Evolutionary conservation across 495 filamentous ascomycete species (phyloP).

Genomic region (Penicillium simplicissimum): DNA sequence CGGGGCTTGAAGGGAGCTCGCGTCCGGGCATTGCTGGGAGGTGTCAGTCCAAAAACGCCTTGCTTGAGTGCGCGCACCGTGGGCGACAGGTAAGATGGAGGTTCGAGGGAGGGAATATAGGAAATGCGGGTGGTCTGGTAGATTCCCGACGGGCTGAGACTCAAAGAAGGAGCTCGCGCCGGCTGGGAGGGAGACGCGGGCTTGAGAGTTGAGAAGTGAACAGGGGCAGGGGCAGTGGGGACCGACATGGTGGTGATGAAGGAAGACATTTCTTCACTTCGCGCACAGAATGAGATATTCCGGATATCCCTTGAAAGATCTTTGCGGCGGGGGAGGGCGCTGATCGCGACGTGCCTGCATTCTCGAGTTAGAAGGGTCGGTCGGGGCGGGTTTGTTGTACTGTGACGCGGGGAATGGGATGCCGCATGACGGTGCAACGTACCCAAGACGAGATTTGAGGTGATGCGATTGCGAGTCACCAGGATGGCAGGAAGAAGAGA

Average conservation of each 20-base stretch:
- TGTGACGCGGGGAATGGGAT: conserved; percentile 4
- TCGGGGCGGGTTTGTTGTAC: background rate
- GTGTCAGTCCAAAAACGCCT: conserved; percentile 44
- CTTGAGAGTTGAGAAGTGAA: conserved; percentile 35
- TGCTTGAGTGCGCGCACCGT: conserved; percentile 44
- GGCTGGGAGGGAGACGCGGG: conserved; percentile 27
- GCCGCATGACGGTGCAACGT: conserved; percentile 1
- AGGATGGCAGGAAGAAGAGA: background rate
- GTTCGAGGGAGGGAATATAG: conserved; percentile 35
- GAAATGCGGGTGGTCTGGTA: conserved; percentile 38
- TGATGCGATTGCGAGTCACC: background rate
- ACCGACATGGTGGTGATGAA: conserved; percentile 75
- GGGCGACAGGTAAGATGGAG: conserved; percentile 44
- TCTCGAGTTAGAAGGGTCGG: conserved; percentile 18
- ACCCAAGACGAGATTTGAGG: background rate
- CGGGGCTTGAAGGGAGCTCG: conserved; percentile 90
- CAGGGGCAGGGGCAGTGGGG: conserved; percentile 37
- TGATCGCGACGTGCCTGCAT: conserved; percentile 33
- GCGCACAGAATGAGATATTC: conserved; percentile 7
- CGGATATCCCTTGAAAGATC: conserved; percentile 8
- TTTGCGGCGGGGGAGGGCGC: conserved; percentile 23
- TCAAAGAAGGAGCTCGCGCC: conserved; percentile 17
- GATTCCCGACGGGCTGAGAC: conserved; percentile 27
- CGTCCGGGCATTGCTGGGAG: conserved; percentile 81
- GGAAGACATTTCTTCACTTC: conserved; percentile 57